These are phyloP conservation scores for Nakataea oryzae DNA, from an alignment of 2,329 filamentous ascomycete genomes.

Conservation along the genomic window DNA sequence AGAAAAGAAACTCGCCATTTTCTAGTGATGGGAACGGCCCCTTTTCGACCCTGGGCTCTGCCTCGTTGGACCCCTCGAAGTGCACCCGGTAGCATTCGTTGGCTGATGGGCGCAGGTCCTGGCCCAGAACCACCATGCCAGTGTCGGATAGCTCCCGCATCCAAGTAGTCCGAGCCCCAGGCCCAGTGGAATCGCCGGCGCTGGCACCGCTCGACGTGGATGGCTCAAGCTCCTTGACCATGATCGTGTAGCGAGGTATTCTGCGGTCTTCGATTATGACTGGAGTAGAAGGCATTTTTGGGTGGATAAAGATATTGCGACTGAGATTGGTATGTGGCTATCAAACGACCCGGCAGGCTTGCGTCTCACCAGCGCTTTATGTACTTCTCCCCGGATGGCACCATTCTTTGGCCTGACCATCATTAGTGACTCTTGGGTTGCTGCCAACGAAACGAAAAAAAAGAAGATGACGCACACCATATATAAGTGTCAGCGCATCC, in stretches of 20 bases:
- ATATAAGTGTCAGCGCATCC: too few relatives aligned
- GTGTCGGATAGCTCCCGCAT: not conserved
- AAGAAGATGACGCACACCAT: too few relatives aligned
- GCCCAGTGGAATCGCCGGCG: not conserved
- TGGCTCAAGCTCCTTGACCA: not conserved
- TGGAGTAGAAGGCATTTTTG: too few relatives aligned
- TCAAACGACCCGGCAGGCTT: too few relatives aligned
- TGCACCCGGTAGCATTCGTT: constrained; percentile 15
- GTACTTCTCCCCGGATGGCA: too few relatives aligned
- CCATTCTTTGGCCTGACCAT: too few relatives aligned
- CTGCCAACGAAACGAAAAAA: too few relatives aligned
- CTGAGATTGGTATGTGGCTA: too few relatives aligned
- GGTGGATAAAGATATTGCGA: too few relatives aligned
- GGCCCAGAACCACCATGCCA: constrained; percentile 14
- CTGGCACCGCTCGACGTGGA: not conserved
- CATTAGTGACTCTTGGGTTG: too few relatives aligned
- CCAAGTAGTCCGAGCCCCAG: not conserved
- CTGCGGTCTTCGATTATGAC: not conserved
- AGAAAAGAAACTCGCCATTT: too few relatives aligned
- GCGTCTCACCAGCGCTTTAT: too few relatives aligned
- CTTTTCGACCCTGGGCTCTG: constrained; percentile 9
- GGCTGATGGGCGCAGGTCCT: constrained; percentile 15
- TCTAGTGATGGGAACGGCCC: constrained; percentile 18
- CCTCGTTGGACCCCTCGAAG: constrained; percentile 10
- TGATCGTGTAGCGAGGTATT: not conserved